Conservation (phyloP, 495 filamentous ascomycete genomes). For the Paragyromitra xinjiangensis region DNA sequence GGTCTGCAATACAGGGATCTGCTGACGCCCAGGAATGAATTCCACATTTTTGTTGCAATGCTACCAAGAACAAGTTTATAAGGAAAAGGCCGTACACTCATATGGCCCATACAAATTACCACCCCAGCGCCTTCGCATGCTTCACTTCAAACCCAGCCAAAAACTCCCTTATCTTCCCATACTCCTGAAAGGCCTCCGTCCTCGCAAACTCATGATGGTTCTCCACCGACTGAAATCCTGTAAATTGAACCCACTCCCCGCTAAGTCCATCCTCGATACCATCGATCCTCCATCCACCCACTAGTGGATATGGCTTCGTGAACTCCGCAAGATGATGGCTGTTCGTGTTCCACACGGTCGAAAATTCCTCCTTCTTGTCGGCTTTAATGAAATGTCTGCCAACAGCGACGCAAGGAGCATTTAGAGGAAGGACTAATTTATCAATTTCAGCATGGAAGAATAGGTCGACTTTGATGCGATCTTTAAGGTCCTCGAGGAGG, state of each 20-base stretch:
- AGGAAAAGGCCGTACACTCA: too few relatives aligned
- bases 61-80: too few relatives aligned
- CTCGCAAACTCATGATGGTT: conserved; percentile 32
- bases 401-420: conserved; percentile 27
- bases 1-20: neutral
- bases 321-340: conserved; percentile 6
- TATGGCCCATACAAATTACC: neutral
- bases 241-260: conserved; percentile 41
- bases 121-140: conserved; percentile 21
- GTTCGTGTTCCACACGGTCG: conserved; percentile 11
- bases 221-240: conserved; percentile 23
- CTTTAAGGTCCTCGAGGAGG: conserved; percentile 27
- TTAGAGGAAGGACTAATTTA: neutral
- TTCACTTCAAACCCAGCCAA: conserved; percentile 31
- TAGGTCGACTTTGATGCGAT: conserved; percentile 14
- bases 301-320: conserved; percentile 17
- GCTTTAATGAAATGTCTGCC: conserved; percentile 25
- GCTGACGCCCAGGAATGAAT: too few relatives aligned
- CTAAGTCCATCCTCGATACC: conserved; percentile 19
- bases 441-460: conserved; percentile 37
- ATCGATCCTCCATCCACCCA: conserved; percentile 45
- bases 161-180: conserved; percentile 44
- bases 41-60: too few relatives aligned
- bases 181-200: conserved; percentile 29
- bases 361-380: conserved; percentile 26